Conservation (phyloP, 225 moss, liverwort and hornwort species). For the Asterella californica region DNA sequence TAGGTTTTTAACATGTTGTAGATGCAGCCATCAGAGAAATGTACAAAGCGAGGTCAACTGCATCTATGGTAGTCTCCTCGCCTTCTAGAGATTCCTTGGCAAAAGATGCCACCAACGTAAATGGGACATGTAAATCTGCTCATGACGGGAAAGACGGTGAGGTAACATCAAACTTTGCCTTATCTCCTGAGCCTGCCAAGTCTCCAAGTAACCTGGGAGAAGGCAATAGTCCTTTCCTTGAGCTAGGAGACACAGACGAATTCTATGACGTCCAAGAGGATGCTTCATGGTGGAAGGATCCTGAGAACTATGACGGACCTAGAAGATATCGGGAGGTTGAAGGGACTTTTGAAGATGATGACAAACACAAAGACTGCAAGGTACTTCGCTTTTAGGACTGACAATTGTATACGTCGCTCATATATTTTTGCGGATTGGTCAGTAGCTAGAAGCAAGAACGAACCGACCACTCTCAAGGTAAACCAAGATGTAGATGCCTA, state of each 20-base stretch:
- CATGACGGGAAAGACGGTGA: constrained; percentile 21
- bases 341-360: constrained; percentile 63
- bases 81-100: constrained; percentile 22
- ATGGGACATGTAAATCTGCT: constrained; percentile 15
- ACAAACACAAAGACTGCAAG: constrained; percentile 36
- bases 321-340: constrained; percentile 51
- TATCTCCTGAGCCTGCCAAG: constrained; percentile 17
- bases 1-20: background rate
- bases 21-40: constrained; percentile 80
- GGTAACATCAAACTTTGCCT: background rate
- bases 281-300: constrained; percentile 57
- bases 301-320: constrained; percentile 40
- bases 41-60: constrained; percentile 66
- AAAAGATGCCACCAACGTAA: constrained; percentile 19
- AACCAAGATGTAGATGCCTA: background rate
- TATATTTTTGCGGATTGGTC: background rate
- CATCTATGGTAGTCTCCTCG: constrained; percentile 39
- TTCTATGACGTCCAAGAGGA: constrained; percentile 96
- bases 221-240: constrained; percentile 68
- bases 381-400: background rate
- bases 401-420: background rate
- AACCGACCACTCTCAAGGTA: background rate
- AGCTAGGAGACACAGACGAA: constrained; percentile 81
- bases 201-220: constrained; percentile 30
- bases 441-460: background rate